A percentile compares a stretch with the other conserved stretches of the same genome.
Conservation (phyloP, 495 filamentous ascomycete genomes). For the Bacidia gigantensis region DNA sequence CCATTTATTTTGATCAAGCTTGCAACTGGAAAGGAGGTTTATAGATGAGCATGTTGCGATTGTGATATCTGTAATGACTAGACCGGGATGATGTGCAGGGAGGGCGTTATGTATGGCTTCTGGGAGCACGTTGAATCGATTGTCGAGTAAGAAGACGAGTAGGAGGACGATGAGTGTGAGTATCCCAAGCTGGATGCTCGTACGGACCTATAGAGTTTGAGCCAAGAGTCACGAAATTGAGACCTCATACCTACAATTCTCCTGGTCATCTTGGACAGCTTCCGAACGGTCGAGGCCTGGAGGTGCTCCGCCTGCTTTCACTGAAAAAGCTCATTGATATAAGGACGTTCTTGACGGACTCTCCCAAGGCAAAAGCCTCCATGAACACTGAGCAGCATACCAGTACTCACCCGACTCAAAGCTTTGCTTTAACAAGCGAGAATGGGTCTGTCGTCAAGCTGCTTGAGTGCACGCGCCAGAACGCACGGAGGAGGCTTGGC, state of each 20-base stretch:
- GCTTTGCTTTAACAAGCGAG: neutral
- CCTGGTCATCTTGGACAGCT: conserved; percentile 28
- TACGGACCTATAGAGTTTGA: conserved; percentile 44
- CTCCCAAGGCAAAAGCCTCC: conserved; percentile 1
- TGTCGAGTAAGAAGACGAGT: conserved; percentile 64
- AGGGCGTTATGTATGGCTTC: conserved; percentile 67
- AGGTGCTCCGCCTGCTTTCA: neutral
- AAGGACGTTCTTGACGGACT: neutral
- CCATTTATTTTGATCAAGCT: conserved; percentile 63
- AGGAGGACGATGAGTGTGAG: conserved; percentile 53
- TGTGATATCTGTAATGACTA: conserved; percentile 82
- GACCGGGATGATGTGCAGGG: conserved; percentile 65
- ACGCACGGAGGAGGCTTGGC: too few relatives aligned
- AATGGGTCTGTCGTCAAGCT: too few relatives aligned
- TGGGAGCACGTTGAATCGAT: conserved; percentile 69
- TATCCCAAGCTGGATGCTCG: conserved; percentile 62
- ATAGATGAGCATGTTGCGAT: conserved; percentile 60
- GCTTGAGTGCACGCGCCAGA: too few relatives aligned
- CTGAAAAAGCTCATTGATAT: neutral
- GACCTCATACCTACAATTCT: conserved; percentile 27
- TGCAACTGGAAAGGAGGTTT: conserved; percentile 67
- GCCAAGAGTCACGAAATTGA: neutral
- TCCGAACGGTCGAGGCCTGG: neutral
- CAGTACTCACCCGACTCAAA: neutral
- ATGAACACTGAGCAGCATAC: neutral